These are phyloP conservation scores for Uronychia binucleata DNA, from an alignment of 73 alveolate genomes.

Conservation along the genomic window DNA sequence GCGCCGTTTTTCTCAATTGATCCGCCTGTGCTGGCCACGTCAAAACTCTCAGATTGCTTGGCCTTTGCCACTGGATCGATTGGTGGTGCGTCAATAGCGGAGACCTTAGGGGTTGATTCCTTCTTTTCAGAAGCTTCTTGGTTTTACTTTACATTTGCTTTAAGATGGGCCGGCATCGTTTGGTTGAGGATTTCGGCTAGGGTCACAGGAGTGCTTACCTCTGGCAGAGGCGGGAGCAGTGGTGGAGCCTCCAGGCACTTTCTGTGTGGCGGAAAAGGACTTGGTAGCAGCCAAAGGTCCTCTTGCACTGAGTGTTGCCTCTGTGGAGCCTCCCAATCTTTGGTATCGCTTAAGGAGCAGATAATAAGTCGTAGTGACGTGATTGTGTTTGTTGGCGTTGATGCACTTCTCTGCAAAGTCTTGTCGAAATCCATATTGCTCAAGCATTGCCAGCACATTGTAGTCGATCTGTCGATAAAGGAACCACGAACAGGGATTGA, in stretches of 20 bases:
- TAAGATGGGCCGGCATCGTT: too few species aligned
- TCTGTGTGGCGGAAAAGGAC: background rate
- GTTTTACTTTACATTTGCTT: too few species aligned
- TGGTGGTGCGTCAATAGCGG: background rate
- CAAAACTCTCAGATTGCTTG: slow-evolving; percentile 3
- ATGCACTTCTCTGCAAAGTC: slow-evolving; percentile 75
- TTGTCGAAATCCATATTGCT: slow-evolving; percentile 47
- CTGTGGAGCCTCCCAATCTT: slow-evolving; percentile 4
- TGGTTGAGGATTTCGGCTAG: too few species aligned
- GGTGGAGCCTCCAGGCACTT: background rate
- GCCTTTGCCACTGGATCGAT: background rate
- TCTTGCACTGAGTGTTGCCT: background rate
- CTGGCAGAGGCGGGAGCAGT: background rate
- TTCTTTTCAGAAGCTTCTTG: background rate
- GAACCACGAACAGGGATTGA: slow-evolving; percentile 87
- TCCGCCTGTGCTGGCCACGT: slow-evolving; percentile 8
- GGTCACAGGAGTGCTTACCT: background rate
- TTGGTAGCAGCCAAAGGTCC: background rate
- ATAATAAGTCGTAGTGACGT: slow-evolving; percentile 81
- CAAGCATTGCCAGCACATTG: slow-evolving; percentile 5
- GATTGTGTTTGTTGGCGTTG: slow-evolving; percentile 76
- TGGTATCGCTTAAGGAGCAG: slow-evolving; percentile 58
- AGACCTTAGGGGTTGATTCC: background rate
- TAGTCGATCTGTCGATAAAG: background rate
- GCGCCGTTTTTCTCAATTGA: background rate